Conservation (phyloP, 1,139 yeast species). For the Pichia sp. region DNA sequence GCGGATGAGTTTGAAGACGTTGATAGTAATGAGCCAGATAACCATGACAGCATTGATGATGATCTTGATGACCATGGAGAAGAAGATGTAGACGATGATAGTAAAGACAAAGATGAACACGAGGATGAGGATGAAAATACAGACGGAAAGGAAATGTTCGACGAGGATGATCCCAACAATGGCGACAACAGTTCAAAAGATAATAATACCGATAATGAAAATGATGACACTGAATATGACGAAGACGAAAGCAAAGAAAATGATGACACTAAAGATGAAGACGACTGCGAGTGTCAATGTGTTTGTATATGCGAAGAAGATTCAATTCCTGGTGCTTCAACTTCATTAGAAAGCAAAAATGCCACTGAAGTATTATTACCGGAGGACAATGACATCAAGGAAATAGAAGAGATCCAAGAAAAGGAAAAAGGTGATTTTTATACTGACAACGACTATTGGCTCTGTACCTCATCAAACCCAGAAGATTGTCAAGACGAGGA, state of each 20-base stretch:
- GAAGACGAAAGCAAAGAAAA: background rate
- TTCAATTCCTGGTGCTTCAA: no score
- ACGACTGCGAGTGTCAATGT: background rate
- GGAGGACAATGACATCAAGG: no score
- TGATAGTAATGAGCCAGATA: background rate
- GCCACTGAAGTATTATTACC: no score
- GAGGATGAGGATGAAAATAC: slow-evolving; percentile 1
- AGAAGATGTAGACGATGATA: background rate
- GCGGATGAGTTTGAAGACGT: background rate
- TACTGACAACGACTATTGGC: slow-evolving; percentile 1
- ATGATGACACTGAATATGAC: background rate
- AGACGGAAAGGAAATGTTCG: slow-evolving; percentile 1
- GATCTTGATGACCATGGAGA: background rate
- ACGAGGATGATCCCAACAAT: background rate
- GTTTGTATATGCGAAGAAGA: background rate
- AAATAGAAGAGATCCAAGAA: background rate
- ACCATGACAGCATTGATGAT: slow-evolving; percentile 1
- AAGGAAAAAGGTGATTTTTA: background rate
- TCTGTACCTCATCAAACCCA: background rate
- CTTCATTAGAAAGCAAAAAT: no score
- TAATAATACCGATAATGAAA: background rate
- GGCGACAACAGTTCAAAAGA: no score
- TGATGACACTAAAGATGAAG: background rate
- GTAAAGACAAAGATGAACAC: background rate
- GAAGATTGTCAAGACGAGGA: slow-evolving; percentile 4